Conservation (phyloP, 108 stramenopile species). For the Cylindrotheca closterium region DNA sequence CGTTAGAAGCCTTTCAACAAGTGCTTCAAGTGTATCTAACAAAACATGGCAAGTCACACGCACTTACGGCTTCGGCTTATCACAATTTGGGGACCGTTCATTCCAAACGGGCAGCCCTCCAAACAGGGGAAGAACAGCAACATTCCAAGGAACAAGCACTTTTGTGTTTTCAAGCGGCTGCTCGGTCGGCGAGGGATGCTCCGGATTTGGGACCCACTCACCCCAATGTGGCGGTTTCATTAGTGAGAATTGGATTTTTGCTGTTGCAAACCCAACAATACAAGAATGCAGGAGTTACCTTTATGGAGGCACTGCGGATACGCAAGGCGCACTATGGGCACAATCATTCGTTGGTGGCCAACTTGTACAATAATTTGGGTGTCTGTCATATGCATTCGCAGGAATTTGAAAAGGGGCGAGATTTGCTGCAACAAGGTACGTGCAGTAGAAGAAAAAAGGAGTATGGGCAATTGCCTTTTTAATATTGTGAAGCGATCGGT, state of each 20-base stretch:
- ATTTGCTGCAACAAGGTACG: constrained; percentile 29
- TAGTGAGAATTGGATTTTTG: constrained; percentile 56
- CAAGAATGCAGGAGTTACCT: constrained; percentile 48
- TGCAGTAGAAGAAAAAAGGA: no score
- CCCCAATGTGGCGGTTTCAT: constrained; percentile 53
- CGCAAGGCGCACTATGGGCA: constrained; percentile 38
- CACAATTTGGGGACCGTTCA: constrained; percentile 66
- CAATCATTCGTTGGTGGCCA: constrained; percentile 52
- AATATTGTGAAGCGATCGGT: no score
- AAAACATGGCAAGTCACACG: constrained; percentile 38
- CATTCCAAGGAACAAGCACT: constrained; percentile 41
- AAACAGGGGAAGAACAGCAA: constrained; percentile 34
- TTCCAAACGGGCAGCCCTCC: constrained; percentile 43
- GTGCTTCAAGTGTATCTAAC: constrained; percentile 38
- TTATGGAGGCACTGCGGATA: constrained; percentile 56
- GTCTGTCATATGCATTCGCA: constrained; percentile 55
- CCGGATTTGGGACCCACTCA: constrained; percentile 52
- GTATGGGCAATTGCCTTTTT: no score
- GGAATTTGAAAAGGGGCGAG: constrained; percentile 32
- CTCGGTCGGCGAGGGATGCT: constrained; percentile 50
- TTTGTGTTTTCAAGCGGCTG: constrained; percentile 55
- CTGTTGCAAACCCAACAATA: constrained; percentile 48
- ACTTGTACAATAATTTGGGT: constrained; percentile 61
- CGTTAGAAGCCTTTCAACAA: constrained; percentile 39
- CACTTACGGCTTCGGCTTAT: constrained; percentile 47